Base-by-base conservation (phyloP, 2,329 filamentous ascomycete species). In the Alternaria triticimaculans region DNA sequence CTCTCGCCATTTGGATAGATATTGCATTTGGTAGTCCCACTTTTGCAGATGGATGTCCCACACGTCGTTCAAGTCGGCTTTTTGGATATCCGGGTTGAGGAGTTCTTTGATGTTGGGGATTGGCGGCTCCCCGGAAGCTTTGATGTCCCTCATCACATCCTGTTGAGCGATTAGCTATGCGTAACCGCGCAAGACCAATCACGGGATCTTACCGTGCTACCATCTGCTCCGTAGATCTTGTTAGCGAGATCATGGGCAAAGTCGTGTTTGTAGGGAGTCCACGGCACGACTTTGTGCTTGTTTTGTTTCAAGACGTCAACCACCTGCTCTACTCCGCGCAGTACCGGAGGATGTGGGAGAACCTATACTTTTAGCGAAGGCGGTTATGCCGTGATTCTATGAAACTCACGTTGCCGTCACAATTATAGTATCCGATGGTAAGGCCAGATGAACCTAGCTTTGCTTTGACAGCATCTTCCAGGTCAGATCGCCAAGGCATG, bases 401-500 rank as follows among this genome's bases (percentile, higher is more conserved):
- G 15, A 30, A 3, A 60, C 61, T 55, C n/a, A 63, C 61, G 26
- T 63, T 63, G 30, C 57, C 61, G 23, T 63, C 61, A 30, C 37
- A 63, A 37, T 85, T 80, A 85, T 86, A 87, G 18, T 78, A 73
- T 0, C 88, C 68, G 0, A 88, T 60, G 33, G 86, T 82, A 54
- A 89, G 87, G 0, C 86, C 87, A 0, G 81, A 78, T 0, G 69
- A 67, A 20, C 72, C 25, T 6, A 62, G 45, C 33, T 62, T 63
- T 7, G 51, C n/a, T 20, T 55, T 64, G 10, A 48, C n/a, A 48
- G 49, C 49, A 25, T 59, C 53, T n/a, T 67, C 59, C 15, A 37
- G 6, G 14, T 58, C 49, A 5, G 30, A 26, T n/a, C 58, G 45
- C 84, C 88, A 92, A 0, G 89, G 89, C 4, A 92, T 80, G 15